A percentile compares a stretch with the other conserved stretches of the same genome.
These are phyloP conservation scores for Auxenochlorella pyrenoidosa DNA, from an alignment of 139 green algal genomes.

Conservation along the genomic window DNA sequence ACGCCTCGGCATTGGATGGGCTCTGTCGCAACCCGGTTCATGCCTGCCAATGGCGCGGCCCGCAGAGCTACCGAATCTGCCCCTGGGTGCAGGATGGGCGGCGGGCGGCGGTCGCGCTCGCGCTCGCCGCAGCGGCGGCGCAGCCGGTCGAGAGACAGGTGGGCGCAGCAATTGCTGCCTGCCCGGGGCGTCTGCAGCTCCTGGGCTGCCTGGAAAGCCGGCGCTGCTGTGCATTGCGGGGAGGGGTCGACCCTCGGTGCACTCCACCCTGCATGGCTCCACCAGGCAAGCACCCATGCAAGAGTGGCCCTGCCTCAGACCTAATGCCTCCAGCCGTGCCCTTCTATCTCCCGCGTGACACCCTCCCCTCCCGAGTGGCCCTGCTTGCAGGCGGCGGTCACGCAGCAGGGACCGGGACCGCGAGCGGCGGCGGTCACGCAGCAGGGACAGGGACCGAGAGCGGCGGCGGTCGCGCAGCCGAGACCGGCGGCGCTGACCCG, in stretches of 20 bases:
- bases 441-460: neutral
- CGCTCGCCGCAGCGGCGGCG: slow-evolving; percentile 15
- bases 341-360: too few relatives aligned
- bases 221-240: too few relatives aligned
- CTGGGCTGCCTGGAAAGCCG: neutral
- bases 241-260: too few relatives aligned
- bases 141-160: slow-evolving; percentile 9
- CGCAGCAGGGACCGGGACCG: neutral
- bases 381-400: neutral
- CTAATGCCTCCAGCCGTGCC: too few relatives aligned
- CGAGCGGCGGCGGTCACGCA: slow-evolving; percentile 15
- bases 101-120: neutral
- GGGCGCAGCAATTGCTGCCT: neutral
- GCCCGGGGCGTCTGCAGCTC: neutral
- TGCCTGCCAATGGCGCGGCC: too few relatives aligned
- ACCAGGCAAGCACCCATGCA: too few relatives aligned
- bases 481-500: neutral
- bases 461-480: neutral
- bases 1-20: too few relatives aligned
- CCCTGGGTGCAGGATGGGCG: neutral
- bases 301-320: too few relatives aligned
- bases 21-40: too few relatives aligned
- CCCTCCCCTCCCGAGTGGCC: neutral
- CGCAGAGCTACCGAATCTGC: too few relatives aligned
- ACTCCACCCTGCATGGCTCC: too few relatives aligned